A percentile compares a stretch with the other conserved stretches of the same genome.
Evolutionary conservation across 2,329 filamentous ascomycete genomes (phyloP).

Genomic region (Chaetomiaceae sp.): DNA sequence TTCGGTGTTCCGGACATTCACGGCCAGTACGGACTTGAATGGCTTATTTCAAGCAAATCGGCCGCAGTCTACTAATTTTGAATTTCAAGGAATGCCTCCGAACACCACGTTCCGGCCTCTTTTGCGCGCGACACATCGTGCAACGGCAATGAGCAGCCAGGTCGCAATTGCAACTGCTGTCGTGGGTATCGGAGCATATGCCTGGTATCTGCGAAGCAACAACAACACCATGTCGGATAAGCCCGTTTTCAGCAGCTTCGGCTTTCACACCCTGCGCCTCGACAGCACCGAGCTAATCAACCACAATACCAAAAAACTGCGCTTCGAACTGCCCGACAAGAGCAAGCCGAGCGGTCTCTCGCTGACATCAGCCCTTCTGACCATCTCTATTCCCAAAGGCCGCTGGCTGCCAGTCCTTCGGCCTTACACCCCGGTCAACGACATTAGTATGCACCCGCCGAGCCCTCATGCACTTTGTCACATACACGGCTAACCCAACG

Average conservation of each 20-base stretch:
- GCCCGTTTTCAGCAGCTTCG: conserved; percentile 26
- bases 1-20: conserved; percentile 24
- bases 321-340: conserved; percentile 50
- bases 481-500: not conserved
- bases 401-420: conserved; percentile 55
- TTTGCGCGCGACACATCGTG: conserved; percentile 18
- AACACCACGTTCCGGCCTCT: conserved; percentile 12
- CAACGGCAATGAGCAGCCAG: conserved; percentile 24
- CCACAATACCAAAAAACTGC: conserved; percentile 55
- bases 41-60: too few relatives aligned
- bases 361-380: conserved; percentile 55
- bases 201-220: conserved; percentile 21
- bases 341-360: conserved; percentile 45
- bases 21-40: too few relatives aligned
- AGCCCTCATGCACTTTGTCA: not conserved
- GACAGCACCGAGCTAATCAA: conserved; percentile 51
- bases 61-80: not conserved
- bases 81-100: conserved; percentile 15
- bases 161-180: conserved; percentile 26
- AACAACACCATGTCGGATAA: conserved; percentile 16
- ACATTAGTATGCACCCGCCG: conserved; percentile 38
- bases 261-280: conserved; percentile 45
- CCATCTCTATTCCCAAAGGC: conserved; percentile 54
- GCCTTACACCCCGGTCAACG: conserved; percentile 63
- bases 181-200: conserved; percentile 25